phyloP scores from a whole-genome alignment of 2,329 filamentous ascomycete genomes.

The Xylariaceae sp. region DNA sequence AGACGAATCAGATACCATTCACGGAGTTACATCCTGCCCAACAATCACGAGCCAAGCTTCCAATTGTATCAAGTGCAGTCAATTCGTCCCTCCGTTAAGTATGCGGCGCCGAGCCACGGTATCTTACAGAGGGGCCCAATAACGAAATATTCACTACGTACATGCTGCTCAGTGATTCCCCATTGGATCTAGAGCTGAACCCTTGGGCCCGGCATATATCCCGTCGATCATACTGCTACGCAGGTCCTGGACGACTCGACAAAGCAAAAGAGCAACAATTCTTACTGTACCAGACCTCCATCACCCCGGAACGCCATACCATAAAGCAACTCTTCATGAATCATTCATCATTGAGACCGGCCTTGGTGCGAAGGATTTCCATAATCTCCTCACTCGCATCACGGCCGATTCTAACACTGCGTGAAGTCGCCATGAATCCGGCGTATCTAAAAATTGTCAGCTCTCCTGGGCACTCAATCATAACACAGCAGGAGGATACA shows the following conservation, averaged over 20 bases:
- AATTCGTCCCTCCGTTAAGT: no score
- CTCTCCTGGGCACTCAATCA: background rate
- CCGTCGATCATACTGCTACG: no score
- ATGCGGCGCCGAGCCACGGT: no score
- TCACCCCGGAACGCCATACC: background rate
- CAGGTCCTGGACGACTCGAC: no score
- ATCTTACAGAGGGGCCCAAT: no score
- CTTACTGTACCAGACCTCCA: background rate
- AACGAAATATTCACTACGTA: no score
- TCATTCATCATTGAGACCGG: background rate
- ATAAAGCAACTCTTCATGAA: background rate
- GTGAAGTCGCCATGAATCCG: slow-evolving; percentile 7
- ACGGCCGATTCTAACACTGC: background rate
- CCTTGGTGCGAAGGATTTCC: slow-evolving; percentile 4
- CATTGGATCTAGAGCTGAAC: no score
- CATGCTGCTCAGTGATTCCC: no score
- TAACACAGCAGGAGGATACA: background rate
- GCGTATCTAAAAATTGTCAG: slow-evolving; percentile 1
- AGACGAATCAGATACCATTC: background rate
- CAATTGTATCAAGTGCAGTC: no score
- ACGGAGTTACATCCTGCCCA: no score
- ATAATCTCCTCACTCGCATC: slow-evolving; percentile 9
- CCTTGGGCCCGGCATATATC: no score
- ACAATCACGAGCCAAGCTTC: no score
- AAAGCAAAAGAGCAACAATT: background rate